Evolutionary conservation across 495 filamentous ascomycete genomes (phyloP).

Genomic region (Clavariopsis aquatica): DNA sequence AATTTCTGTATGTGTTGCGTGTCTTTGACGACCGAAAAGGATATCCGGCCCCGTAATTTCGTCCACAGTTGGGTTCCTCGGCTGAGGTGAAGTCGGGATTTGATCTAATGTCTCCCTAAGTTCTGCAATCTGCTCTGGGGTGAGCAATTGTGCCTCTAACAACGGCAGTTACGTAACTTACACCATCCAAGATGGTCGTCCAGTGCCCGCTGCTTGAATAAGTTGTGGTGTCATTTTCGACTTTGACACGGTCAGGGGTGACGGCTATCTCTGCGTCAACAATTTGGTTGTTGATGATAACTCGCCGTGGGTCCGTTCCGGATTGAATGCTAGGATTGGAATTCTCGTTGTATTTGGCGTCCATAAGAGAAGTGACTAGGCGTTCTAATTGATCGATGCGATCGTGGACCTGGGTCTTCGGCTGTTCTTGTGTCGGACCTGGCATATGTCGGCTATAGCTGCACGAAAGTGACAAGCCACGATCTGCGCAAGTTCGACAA

Average conservation of each 20-base stretch:
- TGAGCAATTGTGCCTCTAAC: not conserved
- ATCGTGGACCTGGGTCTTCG: slow-evolving; percentile 25
- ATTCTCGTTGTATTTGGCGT: not conserved
- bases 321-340: not conserved
- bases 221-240: slow-evolving; percentile 17
- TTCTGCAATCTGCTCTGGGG: slow-evolving; percentile 17
- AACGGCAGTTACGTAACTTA: not conserved
- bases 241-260: slow-evolving; percentile 18
- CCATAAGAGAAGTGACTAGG: slow-evolving; percentile 26
- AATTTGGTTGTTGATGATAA: not conserved
- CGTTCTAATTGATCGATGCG: slow-evolving; percentile 27
- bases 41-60: slow-evolving; percentile 18
- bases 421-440: not conserved
- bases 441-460: slow-evolving; percentile 9
- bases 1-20: slow-evolving; percentile 18
- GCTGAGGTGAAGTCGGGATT: slow-evolving; percentile 12
- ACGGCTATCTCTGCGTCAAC: not conserved
- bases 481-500: slow-evolving; percentile 26
- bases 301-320: not conserved
- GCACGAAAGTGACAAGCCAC: slow-evolving; percentile 25
- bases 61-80: not conserved
- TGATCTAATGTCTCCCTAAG: slow-evolving; percentile 20
- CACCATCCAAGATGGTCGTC: slow-evolving; percentile 26
- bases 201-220: slow-evolving; percentile 27
- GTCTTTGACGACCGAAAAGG: slow-evolving; percentile 18